Base-by-base conservation (phyloP, 139 green algal species). In the Closterium sp. region DNA sequence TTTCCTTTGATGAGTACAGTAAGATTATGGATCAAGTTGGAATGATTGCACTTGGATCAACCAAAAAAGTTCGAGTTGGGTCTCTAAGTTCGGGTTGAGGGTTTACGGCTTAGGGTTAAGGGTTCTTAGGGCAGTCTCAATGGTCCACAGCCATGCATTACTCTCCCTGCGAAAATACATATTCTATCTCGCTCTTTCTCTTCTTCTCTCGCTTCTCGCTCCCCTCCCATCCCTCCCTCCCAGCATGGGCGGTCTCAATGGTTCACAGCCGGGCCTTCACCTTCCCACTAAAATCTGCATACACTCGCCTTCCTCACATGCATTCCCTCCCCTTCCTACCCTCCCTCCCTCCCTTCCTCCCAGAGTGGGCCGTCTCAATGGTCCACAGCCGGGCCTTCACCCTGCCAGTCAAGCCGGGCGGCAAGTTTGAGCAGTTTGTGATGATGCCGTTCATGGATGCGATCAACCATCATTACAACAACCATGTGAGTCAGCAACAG, bases 361-460 rank as follows among this genome's bases (percentile, higher is more conserved):
- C 87, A 90, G 87, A 81, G 87, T 90, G 87, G 87, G 87, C 87
- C 21, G 87, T 83, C 5, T 32, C 33, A 6, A 81, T 81, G 35
- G 36, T 90, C 2, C 36, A 55, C 33, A 90, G 87, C 87, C 87
- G 87, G 3, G 87, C 87, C 5, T 90, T 90, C 36, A 90, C 87
- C 2, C 36, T 90, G 87, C 87, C 87, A 35, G 87, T 90, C 33
- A 28, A 32, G 28, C 19, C 28, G 34, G 87, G 34, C 2, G 33
- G 16, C 25, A 81, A 76, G 36, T 90, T 83, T 81, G 35, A 90
- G 35, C 30, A 81, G 30, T 90, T 36, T 32, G 87, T 90, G 35
- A 76, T 90, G 33, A 90, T 90, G 87, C 87, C 87, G 28, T 90
- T 90, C 87, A 90, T 90, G 87, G 87, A 90, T 35, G 28, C 66